Base-by-base conservation (phyloP, 169 alveolate genomes). In the Plasmodium cynomolgi region DNA sequence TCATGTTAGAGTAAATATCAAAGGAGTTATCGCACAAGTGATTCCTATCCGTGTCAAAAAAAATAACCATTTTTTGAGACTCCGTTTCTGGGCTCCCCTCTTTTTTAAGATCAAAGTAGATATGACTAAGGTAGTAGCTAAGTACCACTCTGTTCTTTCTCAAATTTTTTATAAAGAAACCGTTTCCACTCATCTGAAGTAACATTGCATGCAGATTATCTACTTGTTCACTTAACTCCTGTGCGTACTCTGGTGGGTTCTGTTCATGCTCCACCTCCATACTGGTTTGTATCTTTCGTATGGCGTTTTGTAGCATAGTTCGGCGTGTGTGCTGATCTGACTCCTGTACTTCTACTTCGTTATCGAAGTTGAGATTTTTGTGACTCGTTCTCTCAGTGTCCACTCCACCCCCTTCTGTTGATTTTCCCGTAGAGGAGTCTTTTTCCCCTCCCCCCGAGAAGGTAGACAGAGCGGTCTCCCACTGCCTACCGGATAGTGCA, bases 1-100 rank as follows among this genome's bases (percentile, higher is more conserved):
- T 90, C 94, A 90, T 90, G 68, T 90, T 90, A 41, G 41, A 80
- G 58, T 90, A 90, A 41, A 90, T 81, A 68, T 90, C 94, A 37
- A 90, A 44, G 41, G 84, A 73, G 81, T 47, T 26, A 17, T 44
- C 75, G 8, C 9, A 17, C 23, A 74, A 23, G n/a, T 50, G 80
- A 11, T n/a, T 20, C 11, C 6, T 23, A 20, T 29, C 81, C 2
- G 81, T 75, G 15, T 85, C 84, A 85, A 85, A 85, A 74, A 74
- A 34, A 31, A 85, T 47, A 75, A 73, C 44, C 1, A 85, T 41
- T 82, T 54, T 82, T 72, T 74, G 62, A 37, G 23, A 31, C 37
- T 85, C 84, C 26, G 20, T 3, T 26, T 85, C 20, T 15, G 71
- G 5, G 33, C 11, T 72, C 29, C 54, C 85, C 13, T 39, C 79